These are phyloP conservation scores for Candida montana DNA, from an alignment of 805 yeast genomes.

Conservation along the genomic window DNA sequence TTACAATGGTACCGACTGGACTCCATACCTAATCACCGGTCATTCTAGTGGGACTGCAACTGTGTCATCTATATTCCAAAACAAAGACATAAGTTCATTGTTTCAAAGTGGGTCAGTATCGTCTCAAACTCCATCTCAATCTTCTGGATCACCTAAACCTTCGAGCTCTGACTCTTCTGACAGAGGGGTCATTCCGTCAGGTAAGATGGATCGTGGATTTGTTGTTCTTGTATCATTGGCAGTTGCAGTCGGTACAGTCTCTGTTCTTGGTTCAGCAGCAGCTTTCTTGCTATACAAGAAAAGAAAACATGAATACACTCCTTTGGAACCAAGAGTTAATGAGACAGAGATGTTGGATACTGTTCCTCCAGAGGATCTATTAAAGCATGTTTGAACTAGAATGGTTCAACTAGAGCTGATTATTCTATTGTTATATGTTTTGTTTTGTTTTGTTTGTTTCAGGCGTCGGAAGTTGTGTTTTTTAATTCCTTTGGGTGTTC, in stretches of 20 bases:
- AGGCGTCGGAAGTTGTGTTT: no score
- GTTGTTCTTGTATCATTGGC: conserved; percentile 69
- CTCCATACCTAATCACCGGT: conserved; percentile 51
- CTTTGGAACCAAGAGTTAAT: conserved; percentile 50
- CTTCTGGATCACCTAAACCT: conserved; percentile 16
- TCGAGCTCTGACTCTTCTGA: not conserved
- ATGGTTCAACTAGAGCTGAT: not conserved
- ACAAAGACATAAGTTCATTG: conserved; percentile 33
- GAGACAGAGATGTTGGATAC: conserved; percentile 57
- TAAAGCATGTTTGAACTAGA: conserved; percentile 27
- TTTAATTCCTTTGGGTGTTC: no score
- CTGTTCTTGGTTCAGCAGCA: conserved; percentile 37
- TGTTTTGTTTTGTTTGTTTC: not conserved
- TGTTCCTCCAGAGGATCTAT: conserved; percentile 54
- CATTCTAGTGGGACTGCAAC: conserved; percentile 19
- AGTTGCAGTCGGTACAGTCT: conserved; percentile 49
- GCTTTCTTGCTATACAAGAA: conserved; percentile 32
- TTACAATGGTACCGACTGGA: conserved; percentile 63
- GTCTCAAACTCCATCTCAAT: conserved; percentile 9
- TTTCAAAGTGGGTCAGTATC: conserved; percentile 24
- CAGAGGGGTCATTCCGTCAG: conserved; percentile 7
- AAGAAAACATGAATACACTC: conserved; percentile 36
- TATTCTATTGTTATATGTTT: not conserved
- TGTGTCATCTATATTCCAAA: conserved; percentile 29
- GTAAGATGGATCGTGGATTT: conserved; percentile 45